Percentiles rank a stretch among this genome's conserved stretches.
Evolutionary conservation across 2,329 filamentous ascomycete species (phyloP).

Genomic region (Colletotrichum neosansevieriae): DNA sequence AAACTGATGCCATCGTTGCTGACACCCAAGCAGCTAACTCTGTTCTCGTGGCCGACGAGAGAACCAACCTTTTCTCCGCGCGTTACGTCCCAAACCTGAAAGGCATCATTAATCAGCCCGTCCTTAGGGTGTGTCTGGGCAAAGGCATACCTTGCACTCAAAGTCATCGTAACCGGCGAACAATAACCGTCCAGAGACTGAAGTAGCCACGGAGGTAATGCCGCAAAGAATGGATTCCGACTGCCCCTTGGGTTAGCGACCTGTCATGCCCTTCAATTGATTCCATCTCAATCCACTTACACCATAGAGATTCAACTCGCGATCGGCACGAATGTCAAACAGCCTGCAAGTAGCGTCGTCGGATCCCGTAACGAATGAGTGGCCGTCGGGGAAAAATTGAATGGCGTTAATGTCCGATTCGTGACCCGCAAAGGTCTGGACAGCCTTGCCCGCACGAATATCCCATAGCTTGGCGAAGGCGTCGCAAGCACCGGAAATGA

Average conservation of each 20-base stretch:
- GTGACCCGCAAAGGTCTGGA: constrained; percentile 98
- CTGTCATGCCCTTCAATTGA: no score
- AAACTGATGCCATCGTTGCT: constrained; percentile 99
- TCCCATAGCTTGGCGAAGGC: constrained; percentile 99
- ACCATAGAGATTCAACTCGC: constrained; percentile 77
- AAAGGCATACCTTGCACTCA: constrained; percentile 92
- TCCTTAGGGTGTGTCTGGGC: neutral
- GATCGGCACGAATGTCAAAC: constrained; percentile 97
- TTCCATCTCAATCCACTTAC: constrained; percentile 59
- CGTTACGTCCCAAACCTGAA: constrained; percentile 95
- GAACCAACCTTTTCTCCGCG: constrained; percentile 97
- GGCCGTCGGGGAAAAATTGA: constrained; percentile 98
- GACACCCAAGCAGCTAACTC: constrained; percentile 97
- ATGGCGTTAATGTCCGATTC: constrained; percentile 99
- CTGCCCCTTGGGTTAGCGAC: constrained; percentile 59
- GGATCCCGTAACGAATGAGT: constrained; percentile 97
- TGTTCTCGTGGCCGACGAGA: constrained; percentile 96
- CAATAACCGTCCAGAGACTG: constrained; percentile 91
- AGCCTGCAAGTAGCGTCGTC: constrained; percentile 97
- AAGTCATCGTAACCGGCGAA: constrained; percentile 99
- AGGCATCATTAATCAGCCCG: constrained; percentile 37
- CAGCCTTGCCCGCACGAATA: constrained; percentile 96
- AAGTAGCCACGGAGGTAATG: constrained; percentile 98
- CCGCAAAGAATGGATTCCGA: constrained; percentile 97
- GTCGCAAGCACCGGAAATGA: constrained; percentile 99